phyloP scores from a whole-genome alignment of 176 grass and related monocot species.

The Aegilops sharonensis region DNA sequence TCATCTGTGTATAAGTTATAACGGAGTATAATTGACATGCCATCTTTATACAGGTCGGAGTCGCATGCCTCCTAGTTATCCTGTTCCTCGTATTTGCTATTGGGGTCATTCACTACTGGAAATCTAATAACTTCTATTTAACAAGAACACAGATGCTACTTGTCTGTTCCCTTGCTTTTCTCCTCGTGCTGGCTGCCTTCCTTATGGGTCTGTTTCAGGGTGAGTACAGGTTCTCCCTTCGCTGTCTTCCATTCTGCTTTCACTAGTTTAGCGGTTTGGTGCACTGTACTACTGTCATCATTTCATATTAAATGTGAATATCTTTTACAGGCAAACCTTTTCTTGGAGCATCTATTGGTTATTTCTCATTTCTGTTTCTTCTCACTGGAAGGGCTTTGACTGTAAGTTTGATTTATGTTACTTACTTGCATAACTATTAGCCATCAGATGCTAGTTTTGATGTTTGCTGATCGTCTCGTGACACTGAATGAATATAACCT shows the following conservation, averaged over 20 bases:
- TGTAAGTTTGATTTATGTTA: constrained; percentile 64
- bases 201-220: constrained; percentile 91
- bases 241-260: not conserved
- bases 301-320: constrained; percentile 15
- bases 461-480: constrained; percentile 1
- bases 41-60: constrained; percentile 73
- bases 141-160: constrained; percentile 92
- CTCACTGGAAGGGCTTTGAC: constrained; percentile 96
- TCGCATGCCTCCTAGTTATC: constrained; percentile 83
- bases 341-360: constrained; percentile 95
- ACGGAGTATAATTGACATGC: constrained; percentile 25
- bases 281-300: constrained; percentile 2
- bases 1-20: constrained; percentile 5
- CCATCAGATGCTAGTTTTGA: constrained; percentile 3
- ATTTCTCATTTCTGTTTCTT: constrained; percentile 99
- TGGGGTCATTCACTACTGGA: constrained; percentile 93
- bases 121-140: constrained; percentile 99
- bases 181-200: constrained; percentile 91
- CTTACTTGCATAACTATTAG: constrained; percentile 30
- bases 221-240: constrained; percentile 31
- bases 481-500: constrained; percentile 25
- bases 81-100: constrained; percentile 91
- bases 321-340: constrained; percentile 70
- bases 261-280: not conserved
- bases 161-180: constrained; percentile 89